These are phyloP conservation scores for Plasmodium blacklocki DNA, from an alignment of 169 alveolate genomes.

Conservation along the genomic window DNA sequence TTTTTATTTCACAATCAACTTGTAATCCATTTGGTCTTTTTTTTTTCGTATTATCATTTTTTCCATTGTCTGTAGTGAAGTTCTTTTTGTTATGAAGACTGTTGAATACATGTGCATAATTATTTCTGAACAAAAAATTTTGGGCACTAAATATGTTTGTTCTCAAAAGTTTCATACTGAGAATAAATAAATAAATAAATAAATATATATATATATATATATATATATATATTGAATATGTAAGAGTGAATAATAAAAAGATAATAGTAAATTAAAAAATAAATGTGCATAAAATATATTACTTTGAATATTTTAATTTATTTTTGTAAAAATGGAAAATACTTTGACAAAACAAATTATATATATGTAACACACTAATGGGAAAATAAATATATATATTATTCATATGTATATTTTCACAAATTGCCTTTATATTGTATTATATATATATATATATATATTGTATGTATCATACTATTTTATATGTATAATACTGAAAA, in stretches of 20 bases:
- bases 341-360: neutral
- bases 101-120: constrained; percentile 1
- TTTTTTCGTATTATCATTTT: constrained; percentile 20
- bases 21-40: constrained; percentile 73
- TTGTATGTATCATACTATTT: too few species aligned
- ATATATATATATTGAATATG: neutral
- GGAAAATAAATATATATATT: neutral
- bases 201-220: neutral
- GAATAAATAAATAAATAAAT: neutral
- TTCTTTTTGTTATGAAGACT: constrained; percentile 20
- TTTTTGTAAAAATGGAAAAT: neutral
- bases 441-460: neutral
- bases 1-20: constrained; percentile 64
- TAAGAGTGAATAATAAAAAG: neutral
- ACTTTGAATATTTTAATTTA: too few species aligned
- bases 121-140: constrained; percentile 5
- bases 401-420: neutral
- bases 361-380: constrained; percentile 5
- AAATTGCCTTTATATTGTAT: neutral
- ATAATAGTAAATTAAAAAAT: too few species aligned
- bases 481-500: too few species aligned
- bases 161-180: constrained; percentile 20
- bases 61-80: constrained; percentile 39
- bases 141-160: constrained; percentile 10
- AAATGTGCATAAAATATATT: too few species aligned